These are phyloP conservation scores for Stentor coeruleus DNA, from an alignment of 73 alveolate genomes.

Conservation along the genomic window DNA sequence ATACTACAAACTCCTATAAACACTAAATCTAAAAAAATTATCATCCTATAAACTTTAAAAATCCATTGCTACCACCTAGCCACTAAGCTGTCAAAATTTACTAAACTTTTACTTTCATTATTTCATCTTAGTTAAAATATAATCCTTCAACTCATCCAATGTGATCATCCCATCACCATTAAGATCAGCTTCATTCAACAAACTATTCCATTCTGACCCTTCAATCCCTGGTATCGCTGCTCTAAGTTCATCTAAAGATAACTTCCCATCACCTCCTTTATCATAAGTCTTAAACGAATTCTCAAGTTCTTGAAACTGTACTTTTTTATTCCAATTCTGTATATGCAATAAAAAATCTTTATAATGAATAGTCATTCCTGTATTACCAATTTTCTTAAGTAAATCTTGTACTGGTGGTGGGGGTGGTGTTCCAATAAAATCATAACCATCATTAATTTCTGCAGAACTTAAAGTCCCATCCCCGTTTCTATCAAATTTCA, in stretches of 20 bases:
- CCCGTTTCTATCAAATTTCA: neutral
- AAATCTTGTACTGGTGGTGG: neutral
- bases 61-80: too few species aligned
- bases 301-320: neutral
- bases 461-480: neutral
- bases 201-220: neutral
- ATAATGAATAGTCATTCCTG: neutral
- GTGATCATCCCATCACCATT: conserved; percentile 17
- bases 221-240: conserved; percentile 18
- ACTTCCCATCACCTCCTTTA: conserved; percentile 3
- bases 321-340: neutral
- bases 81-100: too few species aligned
- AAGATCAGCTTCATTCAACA: neutral
- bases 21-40: too few species aligned
- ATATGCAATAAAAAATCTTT: neutral
- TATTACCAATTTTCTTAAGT: neutral
- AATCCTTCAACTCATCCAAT: conserved; percentile 14
- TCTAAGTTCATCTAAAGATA: neutral
- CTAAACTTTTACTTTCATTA: too few species aligned
- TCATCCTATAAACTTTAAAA: too few species aligned
- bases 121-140: neutral
- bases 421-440: neutral
- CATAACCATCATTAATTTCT: conserved; percentile 6
- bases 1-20: too few species aligned
- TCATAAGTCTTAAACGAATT: neutral